Base-by-base conservation (phyloP, 176 grass and related monocot genomes). In the Juncus inflexus region DNA sequence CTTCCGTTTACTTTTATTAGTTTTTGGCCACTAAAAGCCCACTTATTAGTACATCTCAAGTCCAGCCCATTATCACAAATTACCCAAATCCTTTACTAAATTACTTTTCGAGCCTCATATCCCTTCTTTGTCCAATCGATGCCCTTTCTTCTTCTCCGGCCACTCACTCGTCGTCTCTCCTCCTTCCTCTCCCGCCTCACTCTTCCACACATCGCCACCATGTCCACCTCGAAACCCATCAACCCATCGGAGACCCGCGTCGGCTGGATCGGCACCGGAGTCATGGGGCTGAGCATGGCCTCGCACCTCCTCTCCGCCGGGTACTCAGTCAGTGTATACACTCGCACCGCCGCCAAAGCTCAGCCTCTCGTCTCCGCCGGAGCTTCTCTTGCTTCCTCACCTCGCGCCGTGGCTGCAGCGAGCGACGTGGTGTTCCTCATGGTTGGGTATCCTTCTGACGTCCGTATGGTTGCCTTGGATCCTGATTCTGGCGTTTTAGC, bases 341-440 rank as follows among this genome's bases (percentile, higher is more conserved):
- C 83, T 56, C 91, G 83, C 63, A 95, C 91, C 14, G 42, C 81
- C 7, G 81, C 86, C 5, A 95, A 90, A 67, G 81, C 84, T 7
- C 73, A 90, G 42, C 70, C 83, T 6, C 78, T 95, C 37, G 52
- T 96, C 5, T 80, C 83, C 50, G 69, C 52, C 4, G 87, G 87
- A 6, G 87, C 87, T 65, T 15, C 9, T 53, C 59, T 86, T 51
- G 81, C 62, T 2, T 62, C 77, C 2, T 85, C 76, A 65, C 84
- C 87, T 11, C 75, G 74, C 5, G 75, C 55, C 14, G 85, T 80
- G 4, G 94, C 85, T 0, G 61, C 75, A 37, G 75, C 52, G 5
- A 86, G 80, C n/a, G 88, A 99, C 10, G 88, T 90, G 60, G 90
- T 92, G 67, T 99, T 92, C 59, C 85, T 99, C 83, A 99, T 99